phyloP scores from a whole-genome alignment of 805 yeast species.

The Metschnikowia shivogae region DNA sequence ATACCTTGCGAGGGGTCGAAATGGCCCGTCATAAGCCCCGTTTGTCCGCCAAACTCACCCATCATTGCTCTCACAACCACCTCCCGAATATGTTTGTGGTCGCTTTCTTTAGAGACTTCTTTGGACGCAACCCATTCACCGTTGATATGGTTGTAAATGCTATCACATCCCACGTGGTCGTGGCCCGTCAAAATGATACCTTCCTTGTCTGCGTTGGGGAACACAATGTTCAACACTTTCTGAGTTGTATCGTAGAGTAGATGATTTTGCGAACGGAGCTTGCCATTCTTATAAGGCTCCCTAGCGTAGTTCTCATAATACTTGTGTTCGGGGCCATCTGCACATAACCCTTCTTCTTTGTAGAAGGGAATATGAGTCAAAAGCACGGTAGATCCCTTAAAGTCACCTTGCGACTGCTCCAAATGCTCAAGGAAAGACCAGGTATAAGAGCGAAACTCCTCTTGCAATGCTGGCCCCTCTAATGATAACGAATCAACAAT shows the following conservation, averaged over 20 bases:
- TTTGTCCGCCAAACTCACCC: constrained; percentile 93
- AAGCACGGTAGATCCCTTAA: constrained; percentile 74
- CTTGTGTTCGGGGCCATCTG: constrained; percentile 70
- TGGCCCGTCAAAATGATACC: constrained; percentile 92
- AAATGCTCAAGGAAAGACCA: constrained; percentile 70
- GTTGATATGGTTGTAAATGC: constrained; percentile 48
- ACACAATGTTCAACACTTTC: constrained; percentile 65
- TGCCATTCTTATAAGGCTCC: constrained; percentile 67
- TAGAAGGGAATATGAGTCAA: constrained; percentile 88
- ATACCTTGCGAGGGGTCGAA: constrained; percentile 38
- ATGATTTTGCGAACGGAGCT: constrained; percentile 82
- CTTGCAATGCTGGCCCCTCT: constrained; percentile 87
- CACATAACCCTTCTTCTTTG: constrained; percentile 77
- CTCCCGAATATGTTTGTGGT: constrained; percentile 53
- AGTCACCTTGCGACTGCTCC: constrained; percentile 42
- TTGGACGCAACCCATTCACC: constrained; percentile 61
- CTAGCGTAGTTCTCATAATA: constrained; percentile 48
- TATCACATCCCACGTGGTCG: constrained; percentile 92
- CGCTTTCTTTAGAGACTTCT: constrained; percentile 20
- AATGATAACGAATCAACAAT: constrained; percentile 77
- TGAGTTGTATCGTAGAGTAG: constrained; percentile 63
- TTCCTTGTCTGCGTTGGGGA: constrained; percentile 54
- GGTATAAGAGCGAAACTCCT: constrained; percentile 60
- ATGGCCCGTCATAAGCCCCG: constrained; percentile 79
- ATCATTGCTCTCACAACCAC: constrained; percentile 87